Conservation (phyloP, 352 stramenopile genomes). For the Pythium coloratum region DNA sequence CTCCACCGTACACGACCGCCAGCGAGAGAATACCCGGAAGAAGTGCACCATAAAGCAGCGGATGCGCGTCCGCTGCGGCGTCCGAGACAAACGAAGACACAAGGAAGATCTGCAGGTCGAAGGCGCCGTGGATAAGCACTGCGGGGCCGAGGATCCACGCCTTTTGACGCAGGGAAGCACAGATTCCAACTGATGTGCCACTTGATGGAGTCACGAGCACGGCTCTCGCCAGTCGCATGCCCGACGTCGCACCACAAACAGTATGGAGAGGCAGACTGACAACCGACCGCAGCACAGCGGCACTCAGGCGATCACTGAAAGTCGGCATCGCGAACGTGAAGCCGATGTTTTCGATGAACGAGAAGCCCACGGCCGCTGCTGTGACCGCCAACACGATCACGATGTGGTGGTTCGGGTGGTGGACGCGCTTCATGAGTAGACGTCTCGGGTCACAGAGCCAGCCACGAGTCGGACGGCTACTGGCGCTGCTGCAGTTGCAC, state of each 20-base stretch:
- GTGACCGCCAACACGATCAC: constrained; percentile 62
- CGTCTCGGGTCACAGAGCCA: constrained; percentile 55
- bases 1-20: constrained; percentile 26
- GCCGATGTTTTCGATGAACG: constrained; percentile 56
- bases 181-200: constrained; percentile 8
- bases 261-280: constrained; percentile 58
- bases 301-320: constrained; percentile 36
- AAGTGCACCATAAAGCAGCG: constrained; percentile 38
- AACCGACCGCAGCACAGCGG: constrained; percentile 40
- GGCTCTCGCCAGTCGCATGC: constrained; percentile 54
- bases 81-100: constrained; percentile 42
- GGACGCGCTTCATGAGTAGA: constrained; percentile 42
- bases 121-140: constrained; percentile 57
- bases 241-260: constrained; percentile 65
- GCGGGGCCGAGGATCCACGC: constrained; percentile 39
- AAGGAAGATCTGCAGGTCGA: constrained; percentile 62
- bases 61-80: constrained; percentile 32
- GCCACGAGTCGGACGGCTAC: constrained; percentile 1
- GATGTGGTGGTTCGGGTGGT: constrained; percentile 51
- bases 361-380: constrained; percentile 56
- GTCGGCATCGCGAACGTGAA: constrained; percentile 43
- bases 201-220: constrained; percentile 20
- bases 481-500: constrained; percentile 27
- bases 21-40: constrained; percentile 34
- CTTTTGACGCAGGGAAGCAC: constrained; percentile 32